Conservation (phyloP, 1,139 yeast genomes). For the Hansenula sp. region DNA sequence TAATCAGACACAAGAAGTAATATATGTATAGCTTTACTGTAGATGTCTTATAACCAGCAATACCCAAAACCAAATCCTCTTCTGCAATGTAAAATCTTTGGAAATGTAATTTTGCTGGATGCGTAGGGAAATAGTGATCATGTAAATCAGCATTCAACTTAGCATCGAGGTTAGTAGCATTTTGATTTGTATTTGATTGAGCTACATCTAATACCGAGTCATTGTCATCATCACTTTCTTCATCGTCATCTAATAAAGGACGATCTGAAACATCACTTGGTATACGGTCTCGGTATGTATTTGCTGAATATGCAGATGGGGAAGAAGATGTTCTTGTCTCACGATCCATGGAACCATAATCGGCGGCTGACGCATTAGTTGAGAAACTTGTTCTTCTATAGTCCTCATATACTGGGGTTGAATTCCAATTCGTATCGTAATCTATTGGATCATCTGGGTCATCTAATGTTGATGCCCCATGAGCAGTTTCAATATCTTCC, state of each 20-base stretch:
- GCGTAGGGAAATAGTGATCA: constrained; percentile 37
- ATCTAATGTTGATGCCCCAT: constrained; percentile 80
- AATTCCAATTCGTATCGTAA: constrained; percentile 70
- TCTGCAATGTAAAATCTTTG: constrained; percentile 93
- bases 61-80: constrained; percentile 89
- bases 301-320: constrained; percentile 29
- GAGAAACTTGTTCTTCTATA: constrained; percentile 29
- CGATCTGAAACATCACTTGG: constrained; percentile 33
- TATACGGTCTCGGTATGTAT: constrained; percentile 40
- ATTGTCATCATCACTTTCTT: constrained; percentile 24
- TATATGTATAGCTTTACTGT: constrained; percentile 43
- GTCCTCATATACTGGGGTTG: constrained; percentile 40
- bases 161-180: constrained; percentile 7
- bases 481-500: constrained; percentile 81
- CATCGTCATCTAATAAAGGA: constrained; percentile 24
- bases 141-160: constrained; percentile 32
- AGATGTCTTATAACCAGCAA: constrained; percentile 78
- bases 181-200: constrained; percentile 7
- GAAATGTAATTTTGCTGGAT: constrained; percentile 41
- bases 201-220: constrained; percentile 30
- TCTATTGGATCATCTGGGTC: constrained; percentile 42
- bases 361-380: constrained; percentile 23
- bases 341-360: constrained; percentile 21
- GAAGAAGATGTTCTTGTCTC: constrained; percentile 26
- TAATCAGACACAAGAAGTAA: constrained; percentile 47